A percentile compares a stretch with the other conserved stretches of the same genome.
phyloP scores from a whole-genome alignment of 176 grass and related monocot genomes.

The Lolium rigidum region DNA sequence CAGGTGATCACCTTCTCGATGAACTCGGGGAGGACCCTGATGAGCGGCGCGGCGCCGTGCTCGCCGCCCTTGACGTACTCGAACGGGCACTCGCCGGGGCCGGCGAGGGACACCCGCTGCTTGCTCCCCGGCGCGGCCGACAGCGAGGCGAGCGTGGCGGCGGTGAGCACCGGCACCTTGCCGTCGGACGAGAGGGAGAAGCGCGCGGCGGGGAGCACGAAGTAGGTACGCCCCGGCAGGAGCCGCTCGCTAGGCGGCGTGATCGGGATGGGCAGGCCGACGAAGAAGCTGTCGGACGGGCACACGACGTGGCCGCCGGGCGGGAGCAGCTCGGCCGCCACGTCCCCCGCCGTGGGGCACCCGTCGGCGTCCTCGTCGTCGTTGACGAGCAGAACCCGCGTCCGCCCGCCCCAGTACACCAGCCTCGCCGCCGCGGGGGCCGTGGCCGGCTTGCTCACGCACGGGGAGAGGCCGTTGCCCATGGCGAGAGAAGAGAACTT shows the following conservation, averaged over 20 bases:
- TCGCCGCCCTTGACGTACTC: constrained; percentile 74
- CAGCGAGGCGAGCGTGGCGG: constrained; percentile 68
- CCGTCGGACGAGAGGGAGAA: constrained; percentile 41
- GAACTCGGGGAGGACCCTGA: constrained; percentile 74
- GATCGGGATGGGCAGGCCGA: constrained; percentile 72
- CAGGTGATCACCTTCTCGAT: constrained; percentile 70
- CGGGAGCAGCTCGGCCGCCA: constrained; percentile 58
- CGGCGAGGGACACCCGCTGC: constrained; percentile 30
- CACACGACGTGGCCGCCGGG: constrained; percentile 53
- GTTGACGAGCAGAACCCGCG: constrained; percentile 33
- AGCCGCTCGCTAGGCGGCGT: constrained; percentile 58
- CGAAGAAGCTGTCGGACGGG: constrained; percentile 77
- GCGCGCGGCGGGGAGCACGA: constrained; percentile 66
- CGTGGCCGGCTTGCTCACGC: constrained; percentile 34
- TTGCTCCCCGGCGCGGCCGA: constrained; percentile 35
- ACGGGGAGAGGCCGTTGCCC: constrained; percentile 73
- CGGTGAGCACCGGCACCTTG: constrained; percentile 61
- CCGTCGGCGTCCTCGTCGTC: neutral
- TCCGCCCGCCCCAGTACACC: constrained; percentile 75
- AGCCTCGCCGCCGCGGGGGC: constrained; percentile 12
- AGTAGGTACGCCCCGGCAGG: constrained; percentile 68
- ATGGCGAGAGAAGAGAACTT: constrained; percentile 23
- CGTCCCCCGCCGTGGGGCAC: constrained; percentile 42
- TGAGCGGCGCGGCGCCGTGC: constrained; percentile 51
- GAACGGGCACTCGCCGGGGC: constrained; percentile 56